These are phyloP conservation scores for Nicotiana sylvestris DNA, from an alignment of 257 asterid species.

Conservation along the genomic window DNA sequence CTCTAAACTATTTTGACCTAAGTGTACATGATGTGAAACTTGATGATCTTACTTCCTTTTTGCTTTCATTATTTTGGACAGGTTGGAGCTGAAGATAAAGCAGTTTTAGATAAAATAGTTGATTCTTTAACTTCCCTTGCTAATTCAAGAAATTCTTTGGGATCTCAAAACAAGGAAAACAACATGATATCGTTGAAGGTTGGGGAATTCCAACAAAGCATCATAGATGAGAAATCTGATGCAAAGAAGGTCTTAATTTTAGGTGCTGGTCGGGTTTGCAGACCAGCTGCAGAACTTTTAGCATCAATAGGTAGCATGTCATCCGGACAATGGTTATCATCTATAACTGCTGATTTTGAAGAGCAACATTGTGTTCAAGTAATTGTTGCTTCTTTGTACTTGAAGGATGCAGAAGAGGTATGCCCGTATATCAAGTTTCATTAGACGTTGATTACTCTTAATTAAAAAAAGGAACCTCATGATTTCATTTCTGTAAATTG, in stretches of 20 bases:
- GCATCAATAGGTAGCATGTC: slow-evolving; percentile 51
- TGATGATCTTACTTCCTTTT: background rate
- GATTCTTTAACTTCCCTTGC: slow-evolving; percentile 77
- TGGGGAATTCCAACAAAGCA: slow-evolving; percentile 43
- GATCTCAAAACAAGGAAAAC: slow-evolving; percentile 22
- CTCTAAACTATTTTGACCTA: background rate
- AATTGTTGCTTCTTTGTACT: slow-evolving; percentile 77
- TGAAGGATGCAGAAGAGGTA: slow-evolving; percentile 96
- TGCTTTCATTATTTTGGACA: slow-evolving; percentile 26
- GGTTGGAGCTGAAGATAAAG: slow-evolving; percentile 87
- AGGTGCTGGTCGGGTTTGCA: slow-evolving; percentile 98
- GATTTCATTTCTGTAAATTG: slow-evolving; percentile 4
- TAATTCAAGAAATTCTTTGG: slow-evolving; percentile 37
- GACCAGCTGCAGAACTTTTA: slow-evolving; percentile 88
- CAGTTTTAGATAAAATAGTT: slow-evolving; percentile 54
- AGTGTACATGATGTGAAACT: background rate
- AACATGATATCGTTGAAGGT: slow-evolving; percentile 50
- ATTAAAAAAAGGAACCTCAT: background rate
- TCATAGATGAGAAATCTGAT: slow-evolving; percentile 33
- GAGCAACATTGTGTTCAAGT: slow-evolving; percentile 54
- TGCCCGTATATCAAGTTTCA: slow-evolving; percentile 11
- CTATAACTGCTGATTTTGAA: slow-evolving; percentile 31
- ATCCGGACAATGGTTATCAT: slow-evolving; percentile 42
- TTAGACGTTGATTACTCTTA: background rate
- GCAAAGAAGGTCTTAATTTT: slow-evolving; percentile 53